phyloP scores from a whole-genome alignment of 805 yeast species.

The Candida ulmi region DNA sequence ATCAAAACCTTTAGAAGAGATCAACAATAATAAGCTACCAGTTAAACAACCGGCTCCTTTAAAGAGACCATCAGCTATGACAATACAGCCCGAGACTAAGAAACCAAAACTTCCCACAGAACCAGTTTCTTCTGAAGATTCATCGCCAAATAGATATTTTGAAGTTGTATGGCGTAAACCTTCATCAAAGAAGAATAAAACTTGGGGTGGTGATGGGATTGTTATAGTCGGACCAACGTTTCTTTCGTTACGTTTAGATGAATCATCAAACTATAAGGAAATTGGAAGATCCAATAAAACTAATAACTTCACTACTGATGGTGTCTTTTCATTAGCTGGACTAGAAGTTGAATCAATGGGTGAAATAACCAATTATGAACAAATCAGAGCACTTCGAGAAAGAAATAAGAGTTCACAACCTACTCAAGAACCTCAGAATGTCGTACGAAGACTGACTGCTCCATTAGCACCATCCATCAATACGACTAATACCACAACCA shows the following conservation, averaged over 20 bases:
- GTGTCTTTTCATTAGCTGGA: constrained; percentile 44
- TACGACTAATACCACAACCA: too few relatives aligned
- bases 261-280: constrained; percentile 26
- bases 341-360: constrained; percentile 61
- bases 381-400: constrained; percentile 16
- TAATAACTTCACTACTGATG: constrained; percentile 27
- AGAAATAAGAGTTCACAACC: constrained; percentile 3
- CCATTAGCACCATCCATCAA: too few relatives aligned
- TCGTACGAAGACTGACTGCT: too few relatives aligned
- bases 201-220: constrained; percentile 93
- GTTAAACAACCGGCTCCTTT: background rate
- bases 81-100: background rate
- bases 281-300: constrained; percentile 11
- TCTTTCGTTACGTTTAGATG: constrained; percentile 28
- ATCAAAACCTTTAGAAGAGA: background rate
- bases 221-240: constrained; percentile 28
- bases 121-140: background rate
- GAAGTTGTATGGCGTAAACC: constrained; percentile 46
- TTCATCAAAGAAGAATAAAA: constrained; percentile 73
- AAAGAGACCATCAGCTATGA: background rate
- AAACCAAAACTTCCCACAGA: background rate
- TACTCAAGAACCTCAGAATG: too few relatives aligned
- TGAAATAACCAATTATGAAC: constrained; percentile 27
- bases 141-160: constrained; percentile 10
- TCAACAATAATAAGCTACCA: background rate